Evolutionary conservation across 108 stramenopile genomes (phyloP).

Genomic region (Nannochloropsis oceanica): DNA sequence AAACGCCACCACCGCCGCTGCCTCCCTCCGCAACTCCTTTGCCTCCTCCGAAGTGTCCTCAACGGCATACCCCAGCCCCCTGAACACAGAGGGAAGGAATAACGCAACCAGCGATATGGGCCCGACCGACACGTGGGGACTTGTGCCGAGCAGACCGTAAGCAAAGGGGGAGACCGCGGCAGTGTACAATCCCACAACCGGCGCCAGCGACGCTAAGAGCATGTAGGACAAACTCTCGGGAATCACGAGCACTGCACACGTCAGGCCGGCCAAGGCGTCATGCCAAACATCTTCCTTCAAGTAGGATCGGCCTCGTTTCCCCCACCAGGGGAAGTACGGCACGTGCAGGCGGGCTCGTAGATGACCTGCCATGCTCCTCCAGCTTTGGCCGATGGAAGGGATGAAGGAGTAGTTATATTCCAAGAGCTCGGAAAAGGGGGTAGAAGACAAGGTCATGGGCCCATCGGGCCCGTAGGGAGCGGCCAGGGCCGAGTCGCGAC

Average conservation of each 20-base stretch:
- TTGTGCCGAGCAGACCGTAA: not conserved
- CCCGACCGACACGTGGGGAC: not conserved
- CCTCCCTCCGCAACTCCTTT: not conserved
- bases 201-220: not conserved
- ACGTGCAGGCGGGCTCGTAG: not conserved
- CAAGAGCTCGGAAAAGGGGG: not conserved
- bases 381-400: not conserved
- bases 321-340: not conserved
- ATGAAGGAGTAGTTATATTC: not conserved
- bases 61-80: not conserved
- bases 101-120: not conserved
- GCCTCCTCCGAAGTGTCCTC: not conserved
- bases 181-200: not conserved
- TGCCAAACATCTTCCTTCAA: not conserved
- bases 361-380: not conserved
- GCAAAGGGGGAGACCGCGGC: not conserved
- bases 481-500: not conserved
- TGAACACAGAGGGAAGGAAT: not conserved
- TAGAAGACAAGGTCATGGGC: not conserved
- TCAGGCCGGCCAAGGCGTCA: not conserved
- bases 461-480: not conserved
- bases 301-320: not conserved
- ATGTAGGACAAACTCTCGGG: not conserved
- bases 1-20: not conserved
- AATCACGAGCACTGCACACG: not conserved